These are phyloP conservation scores for Austroboletus festivus DNA, from an alignment of 768 basidiomycete genomes.

Conservation along the genomic window DNA sequence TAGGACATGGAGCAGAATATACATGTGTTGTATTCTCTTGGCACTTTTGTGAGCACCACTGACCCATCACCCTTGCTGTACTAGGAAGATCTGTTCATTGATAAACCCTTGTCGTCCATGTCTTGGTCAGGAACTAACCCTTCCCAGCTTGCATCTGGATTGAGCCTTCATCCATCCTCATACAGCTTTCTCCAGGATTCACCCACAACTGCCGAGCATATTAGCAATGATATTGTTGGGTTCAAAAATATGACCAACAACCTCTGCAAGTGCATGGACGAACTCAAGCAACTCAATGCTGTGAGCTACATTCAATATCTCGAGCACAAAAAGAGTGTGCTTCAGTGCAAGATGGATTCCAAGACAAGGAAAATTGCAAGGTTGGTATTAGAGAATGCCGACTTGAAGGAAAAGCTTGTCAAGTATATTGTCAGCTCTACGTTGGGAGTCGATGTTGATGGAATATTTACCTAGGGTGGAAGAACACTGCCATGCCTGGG, in stretches of 20 bases:
- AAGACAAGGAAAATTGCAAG: slow-evolving; percentile 28
- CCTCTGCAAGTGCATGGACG: slow-evolving; percentile 5
- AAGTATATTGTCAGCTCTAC: too few species aligned
- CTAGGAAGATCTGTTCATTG: slow-evolving; percentile 20
- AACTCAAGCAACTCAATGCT: slow-evolving; percentile 14
- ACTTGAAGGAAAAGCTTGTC: not conserved
- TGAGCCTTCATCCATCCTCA: too few species aligned
- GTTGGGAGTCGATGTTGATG: too few species aligned
- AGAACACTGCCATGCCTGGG: too few species aligned
- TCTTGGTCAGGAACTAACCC: not conserved
- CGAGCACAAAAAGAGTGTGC: slow-evolving; percentile 37
- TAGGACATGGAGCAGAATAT: too few species aligned
- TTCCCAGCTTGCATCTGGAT: too few species aligned
- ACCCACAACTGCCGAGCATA: slow-evolving; percentile 22
- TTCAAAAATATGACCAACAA: not conserved
- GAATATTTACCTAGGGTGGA: too few species aligned
- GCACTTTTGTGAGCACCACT: not conserved
- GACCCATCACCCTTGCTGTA: not conserved
- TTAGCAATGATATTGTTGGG: slow-evolving; percentile 11
- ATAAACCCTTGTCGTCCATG: not conserved
- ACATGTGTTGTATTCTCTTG: too few species aligned
- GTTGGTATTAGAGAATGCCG: slow-evolving; percentile 7
- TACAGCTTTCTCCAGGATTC: too few species aligned
- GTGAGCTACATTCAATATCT: slow-evolving; percentile 35
- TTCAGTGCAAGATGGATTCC: slow-evolving; percentile 33